Evolutionary conservation across 2,329 filamentous ascomycete species (phyloP), one percentile per base, ranked within the genome.

Genomic region (Pseudogymnoascus destructans): DNA sequence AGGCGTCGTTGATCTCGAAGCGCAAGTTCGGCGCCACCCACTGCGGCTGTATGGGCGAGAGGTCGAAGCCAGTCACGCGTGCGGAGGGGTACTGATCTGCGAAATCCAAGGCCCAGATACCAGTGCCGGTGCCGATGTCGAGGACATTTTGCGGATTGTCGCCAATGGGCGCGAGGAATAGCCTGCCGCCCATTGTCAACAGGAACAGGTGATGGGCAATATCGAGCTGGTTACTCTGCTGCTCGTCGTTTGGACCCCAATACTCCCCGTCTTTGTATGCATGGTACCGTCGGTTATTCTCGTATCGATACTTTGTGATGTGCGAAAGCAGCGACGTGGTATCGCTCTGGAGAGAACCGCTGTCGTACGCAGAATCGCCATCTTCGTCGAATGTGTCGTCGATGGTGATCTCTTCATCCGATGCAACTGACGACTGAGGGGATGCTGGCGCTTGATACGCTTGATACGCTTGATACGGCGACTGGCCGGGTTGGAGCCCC

Each of bases 1-100:
- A 72, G 30, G 77, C 78, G 65, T 87, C 83, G 65, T 86, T 82
- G 56, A 86, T 77, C 54, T 83, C 75, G 63, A 86, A 86, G 58
- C 77, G 75, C 62, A 81, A 78, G 64, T 86, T 86, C 46, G 75
- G 73, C 0, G 81, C 81, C 5, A 83, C 76, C 68, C 75, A 75
- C 13, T 71, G 72, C 7, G 70, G 68, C 52, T 71, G 69, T 27
- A 69, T 70, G 27, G 67, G 67, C 11, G 68, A 70, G 23, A 71
- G 64, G 42, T 72, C 70, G 42, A 64, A 67, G 23, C 67, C 68
- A 15, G 66, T 60, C 6, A 70, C 66, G 23, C 63, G 38, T 8
- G 67, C 64, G 7, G 65, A 55, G n/a, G 71, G 68, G 56, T 66
- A 69, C 13, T 64, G 57, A 46, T 68, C 64, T 30, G 67, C 66